A percentile compares a stretch with the other conserved stretches of the same genome.
Conservation (phyloP, 2,329 filamentous ascomycete species). For the Calonectria multiphialidica region DNA sequence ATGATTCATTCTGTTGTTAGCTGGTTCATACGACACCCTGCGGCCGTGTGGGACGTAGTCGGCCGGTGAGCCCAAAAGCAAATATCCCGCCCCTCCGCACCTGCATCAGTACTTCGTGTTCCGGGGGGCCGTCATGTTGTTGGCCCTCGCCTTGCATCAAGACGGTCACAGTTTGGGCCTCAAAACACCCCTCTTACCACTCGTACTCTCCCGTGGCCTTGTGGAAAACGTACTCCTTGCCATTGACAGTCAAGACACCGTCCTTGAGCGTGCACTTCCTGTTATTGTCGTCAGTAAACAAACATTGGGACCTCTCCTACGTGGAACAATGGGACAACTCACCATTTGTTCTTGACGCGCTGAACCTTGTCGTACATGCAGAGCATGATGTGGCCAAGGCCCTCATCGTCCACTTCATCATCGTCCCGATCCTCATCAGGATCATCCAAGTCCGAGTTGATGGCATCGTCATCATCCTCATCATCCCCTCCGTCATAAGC, state of each 20-base stretch:
- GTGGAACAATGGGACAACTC: slow-evolving; percentile 43
- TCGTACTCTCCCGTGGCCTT: slow-evolving; percentile 98
- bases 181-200: slow-evolving; percentile 71
- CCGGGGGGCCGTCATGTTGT: not conserved
- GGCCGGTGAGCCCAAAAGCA: slow-evolving; percentile 20
- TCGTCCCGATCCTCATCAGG: slow-evolving; percentile 87
- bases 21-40: slow-evolving; percentile 32
- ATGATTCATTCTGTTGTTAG: slow-evolving; percentile 43
- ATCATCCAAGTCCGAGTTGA: slow-evolving; percentile 98
- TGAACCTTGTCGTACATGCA: slow-evolving; percentile 99
- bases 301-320: not conserved
- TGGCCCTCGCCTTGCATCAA: slow-evolving; percentile 1
- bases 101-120: slow-evolving; percentile 1
- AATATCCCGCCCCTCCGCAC: slow-evolving; percentile 12
- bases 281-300: slow-evolving; percentile 25
- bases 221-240: slow-evolving; percentile 97
- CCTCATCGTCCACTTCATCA: slow-evolving; percentile 89
- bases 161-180: slow-evolving; percentile 12
- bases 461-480: slow-evolving; percentile 89
- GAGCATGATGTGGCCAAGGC: slow-evolving; percentile 90
- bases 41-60: slow-evolving; percentile 28
- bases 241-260: slow-evolving; percentile 91
- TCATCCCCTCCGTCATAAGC: slow-evolving; percentile 75
- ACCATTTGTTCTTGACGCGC: slow-evolving; percentile 98
- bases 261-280: slow-evolving; percentile 99